Percentiles rank a stretch among this genome's conserved stretches.
These are phyloP conservation scores for Pyrus communis DNA, from an alignment of 306 rosid species.

Conservation along the genomic window DNA sequence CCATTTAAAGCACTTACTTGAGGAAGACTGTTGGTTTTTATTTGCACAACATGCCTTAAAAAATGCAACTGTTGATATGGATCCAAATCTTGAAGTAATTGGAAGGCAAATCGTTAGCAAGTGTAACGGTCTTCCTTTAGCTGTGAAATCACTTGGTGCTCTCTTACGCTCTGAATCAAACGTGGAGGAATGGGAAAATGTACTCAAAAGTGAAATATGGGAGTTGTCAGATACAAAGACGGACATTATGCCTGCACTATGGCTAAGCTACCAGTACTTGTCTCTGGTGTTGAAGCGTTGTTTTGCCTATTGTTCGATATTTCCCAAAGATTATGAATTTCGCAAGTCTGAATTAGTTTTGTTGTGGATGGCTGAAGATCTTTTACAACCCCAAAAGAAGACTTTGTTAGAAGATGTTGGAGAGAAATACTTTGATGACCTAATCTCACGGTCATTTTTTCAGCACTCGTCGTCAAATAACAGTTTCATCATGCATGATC, in stretches of 20 bases:
- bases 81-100: not conserved
- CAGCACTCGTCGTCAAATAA: not conserved
- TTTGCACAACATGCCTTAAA: not conserved
- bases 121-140: conserved; percentile 6
- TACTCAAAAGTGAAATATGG: not conserved
- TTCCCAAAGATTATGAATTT: not conserved
- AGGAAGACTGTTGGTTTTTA: not conserved
- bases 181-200: not conserved
- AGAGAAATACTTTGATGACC: not conserved
- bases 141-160: not conserved
- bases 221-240: not conserved
- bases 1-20: not conserved
- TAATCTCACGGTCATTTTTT: not conserved
- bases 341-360: not conserved
- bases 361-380: not conserved
- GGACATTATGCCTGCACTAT: not conserved
- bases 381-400: not conserved
- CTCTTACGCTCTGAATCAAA: not conserved
- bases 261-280: conserved; percentile 4
- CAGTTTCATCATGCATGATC: not conserved
- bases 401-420: not conserved
- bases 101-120: conserved; percentile 4
- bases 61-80: not conserved
- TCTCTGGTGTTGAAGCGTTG: conserved; percentile 7
- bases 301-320: conserved; percentile 6